Evolutionary conservation across 2,329 filamentous ascomycete genomes (phyloP).

Genomic region (Setomelanomma holmii): DNA sequence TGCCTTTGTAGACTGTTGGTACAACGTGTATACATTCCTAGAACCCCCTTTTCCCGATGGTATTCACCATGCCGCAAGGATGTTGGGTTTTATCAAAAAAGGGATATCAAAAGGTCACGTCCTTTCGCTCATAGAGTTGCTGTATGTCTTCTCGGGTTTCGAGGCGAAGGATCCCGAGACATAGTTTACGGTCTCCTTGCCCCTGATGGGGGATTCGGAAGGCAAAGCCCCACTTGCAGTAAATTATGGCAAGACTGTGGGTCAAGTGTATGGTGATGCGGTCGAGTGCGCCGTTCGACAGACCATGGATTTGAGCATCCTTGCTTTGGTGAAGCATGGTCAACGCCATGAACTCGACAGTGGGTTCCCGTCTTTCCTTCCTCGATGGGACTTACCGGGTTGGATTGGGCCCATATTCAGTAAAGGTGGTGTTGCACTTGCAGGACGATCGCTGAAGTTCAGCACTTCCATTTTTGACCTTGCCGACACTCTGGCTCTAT

Average conservation of each 20-base stretch:
- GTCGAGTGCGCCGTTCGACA: neutral
- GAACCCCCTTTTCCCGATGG: neutral
- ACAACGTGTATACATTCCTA: neutral
- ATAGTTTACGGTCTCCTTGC: neutral
- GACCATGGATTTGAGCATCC: neutral
- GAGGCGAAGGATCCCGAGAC: neutral
- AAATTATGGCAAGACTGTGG: neutral
- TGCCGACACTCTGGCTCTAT: no score
- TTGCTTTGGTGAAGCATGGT: neutral
- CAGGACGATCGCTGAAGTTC: no score
- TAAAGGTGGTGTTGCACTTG: no score
- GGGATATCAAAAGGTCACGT: neutral
- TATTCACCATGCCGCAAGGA: neutral
- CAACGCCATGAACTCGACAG: neutral
- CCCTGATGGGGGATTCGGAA: neutral
- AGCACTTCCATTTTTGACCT: no score
- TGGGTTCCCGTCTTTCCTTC: neutral
- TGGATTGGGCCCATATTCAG: no score
- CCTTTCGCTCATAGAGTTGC: neutral
- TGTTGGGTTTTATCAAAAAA: neutral
- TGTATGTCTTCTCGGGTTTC: neutral
- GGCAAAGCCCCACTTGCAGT: neutral
- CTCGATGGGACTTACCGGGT: no score
- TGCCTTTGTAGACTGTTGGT: neutral
- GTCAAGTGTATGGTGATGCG: neutral